Evolutionary conservation across 2,329 filamentous ascomycete genomes (phyloP), one percentile per base, ranked within the genome.

Genomic region (Nannizziopsis barbatae): DNA sequence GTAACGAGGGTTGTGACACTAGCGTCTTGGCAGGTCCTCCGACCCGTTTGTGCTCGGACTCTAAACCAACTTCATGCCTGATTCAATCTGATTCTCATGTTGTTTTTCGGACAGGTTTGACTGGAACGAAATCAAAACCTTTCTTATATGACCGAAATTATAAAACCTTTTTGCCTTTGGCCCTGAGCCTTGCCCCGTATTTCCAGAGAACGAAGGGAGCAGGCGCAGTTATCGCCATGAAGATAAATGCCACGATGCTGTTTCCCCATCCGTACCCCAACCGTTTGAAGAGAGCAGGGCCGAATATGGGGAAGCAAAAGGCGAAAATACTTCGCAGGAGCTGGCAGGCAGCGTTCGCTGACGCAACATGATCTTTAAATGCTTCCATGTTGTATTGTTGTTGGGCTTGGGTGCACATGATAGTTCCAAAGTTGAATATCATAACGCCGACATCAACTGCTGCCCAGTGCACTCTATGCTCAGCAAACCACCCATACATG

Each of bases 221-320:
- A 49, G 75, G 50, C 17, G 64, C 57, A 18, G 67, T 58, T 3
- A 67, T 27, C 22, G 22, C 22, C 22, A 27, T 27, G 22, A 38
- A 65, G 52, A 74, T 62, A 15, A 73, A 71, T 0, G 74, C 83
- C 9, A 83, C 74, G 5, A 85, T 73, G 53, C 71, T 78, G 7
- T 74, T 72, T 0, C 77, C 82, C 32, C 79, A 81, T 0, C 73
- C 74, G 14, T 81, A 72, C 0, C 81, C 39, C 22, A 42, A 15
- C 32, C 40, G 17, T 20, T 36, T 15, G 46, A 20, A 48, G 15
- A 48, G 3, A 30, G 38, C 15, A 33, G 17, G 33, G 17, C 31
- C 9, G 44, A 20, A 14, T 15, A 69, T 53, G 0, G 67, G 67
- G 37, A 71, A 66, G 0, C 59, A 61, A 0, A 63, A 69, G 5